Percentiles rank a stretch among this genome's conserved stretches.
Evolutionary conservation across 495 filamentous ascomycete species (phyloP).

Genomic region (Podospora australis): DNA sequence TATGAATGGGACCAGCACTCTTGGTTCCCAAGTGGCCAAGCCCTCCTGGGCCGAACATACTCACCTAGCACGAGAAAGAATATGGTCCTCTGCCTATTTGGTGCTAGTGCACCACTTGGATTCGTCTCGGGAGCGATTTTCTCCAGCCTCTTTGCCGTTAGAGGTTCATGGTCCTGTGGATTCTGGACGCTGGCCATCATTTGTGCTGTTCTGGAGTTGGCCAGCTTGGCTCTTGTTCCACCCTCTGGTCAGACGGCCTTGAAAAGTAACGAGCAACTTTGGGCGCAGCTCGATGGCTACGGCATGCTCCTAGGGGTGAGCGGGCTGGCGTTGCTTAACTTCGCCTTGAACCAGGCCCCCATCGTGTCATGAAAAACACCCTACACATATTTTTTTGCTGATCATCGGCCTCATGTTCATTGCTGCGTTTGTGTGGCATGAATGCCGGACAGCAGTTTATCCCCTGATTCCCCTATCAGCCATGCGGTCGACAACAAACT

Average conservation of each 20-base stretch:
- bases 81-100: conserved; percentile 58
- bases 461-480: conserved; percentile 50
- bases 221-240: conserved; percentile 44
- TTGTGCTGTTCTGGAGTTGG: conserved; percentile 33
- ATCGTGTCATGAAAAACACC: conserved; percentile 51
- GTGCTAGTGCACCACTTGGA: conserved; percentile 53
- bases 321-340: conserved; percentile 51
- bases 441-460: conserved; percentile 28
- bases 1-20: conserved; percentile 55
- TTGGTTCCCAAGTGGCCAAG: conserved; percentile 56
- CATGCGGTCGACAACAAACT: conserved; percentile 42
- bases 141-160: conserved; percentile 43
- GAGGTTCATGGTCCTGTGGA: conserved; percentile 59
- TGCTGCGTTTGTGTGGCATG: conserved; percentile 44
- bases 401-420: conserved; percentile 48
- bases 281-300: conserved; percentile 40
- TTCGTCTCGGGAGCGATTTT: conserved; percentile 47
- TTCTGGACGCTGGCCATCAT: conserved; percentile 52
- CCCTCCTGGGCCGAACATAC: conserved; percentile 53
- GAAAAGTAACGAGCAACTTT: conserved; percentile 17
- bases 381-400: conserved; percentile 46
- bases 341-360: conserved; percentile 55
- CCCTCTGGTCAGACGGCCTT: conserved; percentile 17
- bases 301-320: conserved; percentile 47
- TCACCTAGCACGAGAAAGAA: conserved; percentile 45